These are phyloP conservation scores for Zygotorulaspora sp. DNA, from an alignment of 805 yeast species.

Conservation along the genomic window DNA sequence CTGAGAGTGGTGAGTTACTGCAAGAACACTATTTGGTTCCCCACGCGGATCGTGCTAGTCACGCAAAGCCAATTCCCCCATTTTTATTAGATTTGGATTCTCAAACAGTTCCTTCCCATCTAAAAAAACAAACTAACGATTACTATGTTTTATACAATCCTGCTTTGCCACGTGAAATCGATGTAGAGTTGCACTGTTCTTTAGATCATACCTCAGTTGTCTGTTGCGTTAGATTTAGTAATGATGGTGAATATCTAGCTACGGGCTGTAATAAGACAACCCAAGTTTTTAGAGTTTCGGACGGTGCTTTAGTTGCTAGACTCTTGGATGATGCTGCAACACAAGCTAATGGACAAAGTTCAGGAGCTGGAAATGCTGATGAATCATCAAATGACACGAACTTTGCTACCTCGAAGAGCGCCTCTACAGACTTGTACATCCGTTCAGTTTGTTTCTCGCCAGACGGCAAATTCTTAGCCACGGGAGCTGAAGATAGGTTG, in stretches of 20 bases:
- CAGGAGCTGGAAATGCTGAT: constrained; percentile 14
- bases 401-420: constrained; percentile 49
- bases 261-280: constrained; percentile 97
- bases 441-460: constrained; percentile 96
- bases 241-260: constrained; percentile 87
- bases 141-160: constrained; percentile 90
- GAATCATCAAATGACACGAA: constrained; percentile 34
- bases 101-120: constrained; percentile 64
- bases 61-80: constrained; percentile 75
- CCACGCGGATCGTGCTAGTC: constrained; percentile 40
- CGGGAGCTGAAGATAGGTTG: constrained; percentile 87
- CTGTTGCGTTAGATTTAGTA: constrained; percentile 90
- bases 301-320: constrained; percentile 84
- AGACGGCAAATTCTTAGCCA: constrained; percentile 86
- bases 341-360: constrained; percentile 9
- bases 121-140: constrained; percentile 77
- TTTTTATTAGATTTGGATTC: constrained; percentile 77
- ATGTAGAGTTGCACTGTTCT: constrained; percentile 83
- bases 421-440: constrained; percentile 75
- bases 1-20: constrained; percentile 18
- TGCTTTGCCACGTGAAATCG: constrained; percentile 67
- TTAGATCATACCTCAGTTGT: constrained; percentile 92
- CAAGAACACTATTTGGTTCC: constrained; percentile 39
- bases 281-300: constrained; percentile 86
- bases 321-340: constrained; percentile 72